These are phyloP conservation scores for Rhodotorula mucilaginosa DNA, from an alignment of 1,284 basidiomycete genomes.

Conservation along the genomic window DNA sequence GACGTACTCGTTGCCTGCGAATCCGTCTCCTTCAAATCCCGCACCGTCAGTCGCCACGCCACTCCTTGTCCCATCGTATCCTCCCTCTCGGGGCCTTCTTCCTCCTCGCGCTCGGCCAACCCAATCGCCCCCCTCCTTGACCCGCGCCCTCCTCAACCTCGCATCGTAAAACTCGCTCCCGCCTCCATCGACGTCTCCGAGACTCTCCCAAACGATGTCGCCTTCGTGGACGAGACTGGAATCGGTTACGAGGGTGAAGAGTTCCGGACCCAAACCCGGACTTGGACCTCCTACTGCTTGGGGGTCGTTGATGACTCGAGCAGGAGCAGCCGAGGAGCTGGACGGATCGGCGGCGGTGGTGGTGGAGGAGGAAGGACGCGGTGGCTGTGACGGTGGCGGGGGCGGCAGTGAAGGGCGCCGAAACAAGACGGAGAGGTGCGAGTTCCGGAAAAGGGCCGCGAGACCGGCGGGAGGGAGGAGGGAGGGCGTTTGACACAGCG, in stretches of 20 bases:
- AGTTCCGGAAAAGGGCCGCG: conserved; percentile 73
- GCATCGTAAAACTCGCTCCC: conserved; percentile 69
- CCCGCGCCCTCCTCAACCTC: neutral
- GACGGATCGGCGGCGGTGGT: conserved; percentile 1
- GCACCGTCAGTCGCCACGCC: too few relatives aligned
- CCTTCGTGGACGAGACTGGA: conserved; percentile 71
- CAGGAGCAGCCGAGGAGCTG: too few relatives aligned
- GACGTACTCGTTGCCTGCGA: too few relatives aligned
- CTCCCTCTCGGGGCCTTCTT: too few relatives aligned
- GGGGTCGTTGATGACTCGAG: neutral
- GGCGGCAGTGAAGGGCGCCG: conserved; percentile 53
- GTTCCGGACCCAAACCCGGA: conserved; percentile 47
- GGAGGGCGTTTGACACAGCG: conserved; percentile 40
- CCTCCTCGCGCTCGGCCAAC: neutral
- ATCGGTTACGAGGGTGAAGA: conserved; percentile 81
- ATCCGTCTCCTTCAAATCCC: too few relatives aligned
- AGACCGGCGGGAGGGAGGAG: conserved; percentile 48
- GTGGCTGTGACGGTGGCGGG: neutral
- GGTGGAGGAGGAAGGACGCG: conserved; percentile 14
- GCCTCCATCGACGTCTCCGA: conserved; percentile 80
- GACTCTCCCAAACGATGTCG: conserved; percentile 77
- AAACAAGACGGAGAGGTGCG: conserved; percentile 82
- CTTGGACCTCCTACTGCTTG: conserved; percentile 1
- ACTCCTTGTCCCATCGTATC: too few relatives aligned
- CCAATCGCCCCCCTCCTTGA: conserved; percentile 26